Base-by-base conservation (phyloP, 108 stramenopile genomes). In the Mayamaea pseudoterrestris region DNA sequence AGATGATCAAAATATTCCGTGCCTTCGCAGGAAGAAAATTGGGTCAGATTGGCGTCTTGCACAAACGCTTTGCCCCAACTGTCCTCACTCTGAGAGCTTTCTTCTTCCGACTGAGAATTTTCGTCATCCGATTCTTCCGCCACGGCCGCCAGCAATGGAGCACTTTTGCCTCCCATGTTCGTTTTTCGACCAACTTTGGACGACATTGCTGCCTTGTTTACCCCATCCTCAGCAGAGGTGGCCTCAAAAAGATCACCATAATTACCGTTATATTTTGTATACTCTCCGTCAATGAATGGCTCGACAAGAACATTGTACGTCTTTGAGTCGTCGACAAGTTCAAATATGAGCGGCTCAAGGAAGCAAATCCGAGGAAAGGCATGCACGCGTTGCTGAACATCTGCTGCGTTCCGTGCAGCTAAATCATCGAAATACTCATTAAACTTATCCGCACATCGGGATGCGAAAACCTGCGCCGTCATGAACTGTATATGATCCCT, bases 181-280 rank as follows among this genome's bases (percentile, higher is more conserved):
- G n/a, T n/a, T n/a, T n/a, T n/a, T n/a, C n/a, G n/a, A n/a, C n/a
- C n/a, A n/a, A n/a, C n/a, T n/a, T n/a, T n/a, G n/a, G n/a, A n/a
- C n/a, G n/a, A n/a, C n/a, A n/a, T n/a, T n/a, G n/a, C 8, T 20
- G 6, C 7, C 11, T 14, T 7, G 11, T n/a, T 13, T 7, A 13
- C 41, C 41, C n/a, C 20, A 7, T 14, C n/a, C 20, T 8, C 11
- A 28, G 22, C 22, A 27, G 12, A 47, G 46, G 11, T 55, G 28
- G 31, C 30, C n/a, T 63, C 59, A 35, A 44, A 56, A 8, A 11
- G 32, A 8, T 12, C 8, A 3, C 70, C 70, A 28, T 44, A 58
- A 50, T 71, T 71, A 41, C 40, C 54, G 30, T 66, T 66, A 44
- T 66, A 71, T 37, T 71, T 71, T 54, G 41, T 17, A 40, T 71